These are phyloP conservation scores for Trichoderma sp. DNA, from an alignment of 2,329 filamentous ascomycete genomes.

Conservation along the genomic window DNA sequence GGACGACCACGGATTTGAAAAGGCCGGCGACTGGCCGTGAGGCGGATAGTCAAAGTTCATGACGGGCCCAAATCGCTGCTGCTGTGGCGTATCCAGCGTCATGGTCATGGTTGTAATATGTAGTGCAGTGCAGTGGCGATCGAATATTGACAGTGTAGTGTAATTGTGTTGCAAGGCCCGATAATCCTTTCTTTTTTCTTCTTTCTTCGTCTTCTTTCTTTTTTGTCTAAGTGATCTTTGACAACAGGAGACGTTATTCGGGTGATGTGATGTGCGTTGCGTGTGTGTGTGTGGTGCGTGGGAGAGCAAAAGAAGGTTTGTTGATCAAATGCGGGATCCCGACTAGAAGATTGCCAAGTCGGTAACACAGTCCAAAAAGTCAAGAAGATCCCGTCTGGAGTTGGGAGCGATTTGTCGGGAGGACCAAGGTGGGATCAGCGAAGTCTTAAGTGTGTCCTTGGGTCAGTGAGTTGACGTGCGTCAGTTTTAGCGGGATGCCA, in stretches of 20 bases:
- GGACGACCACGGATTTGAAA: slow-evolving; percentile 85
- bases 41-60: slow-evolving; percentile 74
- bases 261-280: slow-evolving; percentile 20
- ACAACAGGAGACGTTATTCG: background rate
- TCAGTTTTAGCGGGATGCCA: slow-evolving; percentile 33
- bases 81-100: slow-evolving; percentile 88
- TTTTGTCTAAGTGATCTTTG: background rate
- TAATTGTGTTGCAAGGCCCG: background rate
- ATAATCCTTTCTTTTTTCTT: background rate
- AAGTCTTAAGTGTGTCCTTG: slow-evolving; percentile 54
- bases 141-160: background rate
- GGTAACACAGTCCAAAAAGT: slow-evolving; percentile 41
- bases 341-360: slow-evolving; percentile 45
- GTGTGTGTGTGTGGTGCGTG: slow-evolving; percentile 11
- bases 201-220: background rate
- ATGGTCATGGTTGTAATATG: slow-evolving; percentile 79
- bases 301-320: slow-evolving; percentile 32
- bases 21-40: slow-evolving; percentile 60
- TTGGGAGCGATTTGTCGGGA: slow-evolving; percentile 33
- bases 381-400: slow-evolving; percentile 38
- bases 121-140: slow-evolving; percentile 9
- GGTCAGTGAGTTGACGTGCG: slow-evolving; percentile 38
- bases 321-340: slow-evolving; percentile 54
- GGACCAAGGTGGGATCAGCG: slow-evolving; percentile 53
- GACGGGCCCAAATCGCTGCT: slow-evolving; percentile 69